phyloP scores from a whole-genome alignment of 2,329 filamentous ascomycete genomes.

The Erysiphe pulchra region DNA sequence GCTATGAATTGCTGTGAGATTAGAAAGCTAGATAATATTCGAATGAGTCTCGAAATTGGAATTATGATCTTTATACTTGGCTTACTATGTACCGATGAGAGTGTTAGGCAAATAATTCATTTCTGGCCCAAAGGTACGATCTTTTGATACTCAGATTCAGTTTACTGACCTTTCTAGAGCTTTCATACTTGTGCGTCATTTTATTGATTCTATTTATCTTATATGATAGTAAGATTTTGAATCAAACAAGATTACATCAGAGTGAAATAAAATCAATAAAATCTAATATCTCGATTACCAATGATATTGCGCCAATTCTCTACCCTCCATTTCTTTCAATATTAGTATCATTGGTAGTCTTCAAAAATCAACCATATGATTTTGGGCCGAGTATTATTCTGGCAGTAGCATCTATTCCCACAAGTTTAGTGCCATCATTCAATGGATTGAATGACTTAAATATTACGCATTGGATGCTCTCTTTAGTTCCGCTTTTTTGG shows the following conservation, averaged over 20 bases:
- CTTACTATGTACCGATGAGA: slow-evolving; percentile 19
- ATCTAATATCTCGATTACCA: slow-evolving; percentile 39
- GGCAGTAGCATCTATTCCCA: slow-evolving; percentile 50
- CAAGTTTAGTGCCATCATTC: slow-evolving; percentile 38
- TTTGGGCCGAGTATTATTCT: slow-evolving; percentile 65
- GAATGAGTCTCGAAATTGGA: slow-evolving; percentile 23
- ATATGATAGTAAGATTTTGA: slow-evolving; percentile 34
- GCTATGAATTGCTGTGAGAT: no score
- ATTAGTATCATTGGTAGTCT: slow-evolving; percentile 50
- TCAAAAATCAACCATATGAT: slow-evolving; percentile 29
- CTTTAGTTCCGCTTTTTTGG: slow-evolving; percentile 35
- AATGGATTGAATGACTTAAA: slow-evolving; percentile 31
- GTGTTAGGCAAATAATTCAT: slow-evolving; percentile 20
- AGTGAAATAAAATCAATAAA: slow-evolving; percentile 7
- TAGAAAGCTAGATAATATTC: background rate
- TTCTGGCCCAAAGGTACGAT: slow-evolving; percentile 24
- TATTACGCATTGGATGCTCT: slow-evolving; percentile 53
- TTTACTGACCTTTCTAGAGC: slow-evolving; percentile 10
- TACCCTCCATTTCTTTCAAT: slow-evolving; percentile 60
- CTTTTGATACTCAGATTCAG: background rate
- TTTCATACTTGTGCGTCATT: slow-evolving; percentile 9
- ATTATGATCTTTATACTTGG: slow-evolving; percentile 24
- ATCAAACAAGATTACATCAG: slow-evolving; percentile 15
- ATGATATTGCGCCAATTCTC: slow-evolving; percentile 76
- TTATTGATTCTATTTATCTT: slow-evolving; percentile 19